Conservation (phyloP, 441 rosid genomes). For the Gossypium schwendimanii region DNA sequence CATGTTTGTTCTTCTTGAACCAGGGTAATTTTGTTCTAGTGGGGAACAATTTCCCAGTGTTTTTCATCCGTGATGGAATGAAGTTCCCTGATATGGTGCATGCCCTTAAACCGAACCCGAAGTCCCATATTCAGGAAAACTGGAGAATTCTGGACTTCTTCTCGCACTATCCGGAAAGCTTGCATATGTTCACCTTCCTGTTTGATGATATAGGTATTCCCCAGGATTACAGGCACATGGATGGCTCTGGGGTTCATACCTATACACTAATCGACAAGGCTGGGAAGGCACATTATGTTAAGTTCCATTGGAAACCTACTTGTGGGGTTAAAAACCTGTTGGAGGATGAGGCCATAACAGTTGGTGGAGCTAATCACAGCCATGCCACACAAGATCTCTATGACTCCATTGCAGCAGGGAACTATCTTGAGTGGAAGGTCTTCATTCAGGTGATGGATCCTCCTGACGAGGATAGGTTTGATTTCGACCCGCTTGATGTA, state of each 20-base stretch:
- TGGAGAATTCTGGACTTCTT: conserved; percentile 91
- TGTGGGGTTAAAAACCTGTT: conserved; percentile 69
- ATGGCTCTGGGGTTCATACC: conserved; percentile 79
- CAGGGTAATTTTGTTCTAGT: conserved; percentile 94
- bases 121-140: conserved; percentile 81
- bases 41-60: conserved; percentile 93
- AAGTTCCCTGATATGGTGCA: conserved; percentile 92
- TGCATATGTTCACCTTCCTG: conserved; percentile 78
- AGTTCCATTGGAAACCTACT: conserved; percentile 92
- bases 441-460: conserved; percentile 80
- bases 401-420: conserved; percentile 81
- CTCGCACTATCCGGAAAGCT: conserved; percentile 89
- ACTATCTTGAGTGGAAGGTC: conserved; percentile 84
- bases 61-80: conserved; percentile 84
- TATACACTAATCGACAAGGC: conserved; percentile 67
- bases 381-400: conserved; percentile 91
- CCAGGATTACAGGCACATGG: conserved; percentile 94
- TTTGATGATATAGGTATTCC: conserved; percentile 86
- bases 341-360: conserved; percentile 78
- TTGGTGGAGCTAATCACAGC: conserved; percentile 92
- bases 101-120: conserved; percentile 85
- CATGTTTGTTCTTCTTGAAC: background rate
- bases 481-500: conserved; percentile 89
- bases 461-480: conserved; percentile 60
- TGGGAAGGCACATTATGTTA: conserved; percentile 69